These are phyloP conservation scores for Nasturtium officinale DNA, from an alignment of 345 rosid genomes.

Conservation along the genomic window DNA sequence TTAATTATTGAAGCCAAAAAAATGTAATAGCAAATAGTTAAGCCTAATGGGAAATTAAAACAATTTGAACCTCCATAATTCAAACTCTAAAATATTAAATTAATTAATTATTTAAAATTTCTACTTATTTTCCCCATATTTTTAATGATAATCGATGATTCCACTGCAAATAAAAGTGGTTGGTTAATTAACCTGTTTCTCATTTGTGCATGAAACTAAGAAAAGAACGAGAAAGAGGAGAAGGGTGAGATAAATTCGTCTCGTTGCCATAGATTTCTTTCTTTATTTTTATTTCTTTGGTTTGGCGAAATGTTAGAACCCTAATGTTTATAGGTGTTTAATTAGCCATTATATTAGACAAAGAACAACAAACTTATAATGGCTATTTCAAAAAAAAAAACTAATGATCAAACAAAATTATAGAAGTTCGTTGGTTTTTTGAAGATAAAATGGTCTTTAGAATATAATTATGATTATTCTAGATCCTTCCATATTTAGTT, in stretches of 20 bases:
- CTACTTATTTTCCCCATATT: no score
- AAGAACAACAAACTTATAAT: not conserved
- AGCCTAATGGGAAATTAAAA: not conserved
- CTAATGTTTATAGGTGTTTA: not conserved
- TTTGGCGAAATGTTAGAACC: not conserved
- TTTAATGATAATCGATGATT: no score
- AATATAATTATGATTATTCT: no score
- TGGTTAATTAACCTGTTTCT: constrained; percentile 21
- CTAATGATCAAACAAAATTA: not conserved
- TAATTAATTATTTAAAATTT: no score
- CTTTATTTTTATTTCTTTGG: no score
- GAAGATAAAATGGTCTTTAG: not conserved
- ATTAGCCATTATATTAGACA: not conserved
- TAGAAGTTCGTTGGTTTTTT: not conserved
- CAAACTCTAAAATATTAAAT: no score
- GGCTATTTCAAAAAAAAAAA: no score
- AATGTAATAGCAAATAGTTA: not conserved
- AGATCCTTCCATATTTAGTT: no score
- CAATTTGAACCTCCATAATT: no score
- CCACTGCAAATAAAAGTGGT: not conserved
- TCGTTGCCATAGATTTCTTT: constrained; percentile 9
- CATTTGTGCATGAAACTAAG: constrained; percentile 29
- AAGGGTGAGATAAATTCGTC: not conserved
- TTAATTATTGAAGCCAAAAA: not conserved
- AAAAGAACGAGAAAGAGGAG: constrained; percentile 29